These are phyloP conservation scores for Tremellales sp. DNA, from an alignment of 1,284 basidiomycete genomes.

Conservation along the genomic window DNA sequence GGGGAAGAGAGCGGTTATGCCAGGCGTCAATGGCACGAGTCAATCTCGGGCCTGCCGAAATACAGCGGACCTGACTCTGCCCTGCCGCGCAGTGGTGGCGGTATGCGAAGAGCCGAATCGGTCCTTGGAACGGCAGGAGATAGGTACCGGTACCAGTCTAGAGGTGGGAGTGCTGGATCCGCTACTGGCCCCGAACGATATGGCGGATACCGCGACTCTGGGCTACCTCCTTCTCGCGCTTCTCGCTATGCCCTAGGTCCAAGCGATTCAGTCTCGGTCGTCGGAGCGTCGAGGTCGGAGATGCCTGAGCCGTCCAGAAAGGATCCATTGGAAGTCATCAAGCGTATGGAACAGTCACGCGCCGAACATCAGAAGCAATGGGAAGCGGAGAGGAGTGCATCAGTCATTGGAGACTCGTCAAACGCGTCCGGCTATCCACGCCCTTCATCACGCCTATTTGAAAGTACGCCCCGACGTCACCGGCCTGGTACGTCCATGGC, in stretches of 20 bases:
- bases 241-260: slow-evolving; percentile 26
- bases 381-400: slow-evolving; percentile 29
- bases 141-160: slow-evolving; percentile 5
- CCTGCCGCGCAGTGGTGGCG: too few species aligned
- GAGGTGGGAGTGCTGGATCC: slow-evolving; percentile 6
- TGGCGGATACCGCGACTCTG: slow-evolving; percentile 2
- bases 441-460: slow-evolving; percentile 2
- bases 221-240: background rate
- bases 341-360: slow-evolving; percentile 32
- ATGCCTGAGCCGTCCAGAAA: slow-evolving; percentile 15
- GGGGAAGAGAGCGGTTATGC: too few species aligned
- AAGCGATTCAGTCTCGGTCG: slow-evolving; percentile 37
- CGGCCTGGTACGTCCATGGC: slow-evolving; percentile 36
- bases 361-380: slow-evolving; percentile 30
- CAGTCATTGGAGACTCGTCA: slow-evolving; percentile 15
- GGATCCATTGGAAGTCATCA: slow-evolving; percentile 39
- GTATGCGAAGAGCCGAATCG: slow-evolving; percentile 10
- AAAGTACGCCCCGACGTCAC: slow-evolving; percentile 14
- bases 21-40: slow-evolving; percentile 26
- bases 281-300: slow-evolving; percentile 17
- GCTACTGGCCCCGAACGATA: slow-evolving; percentile 9
- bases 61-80: too few species aligned
- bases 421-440: slow-evolving; percentile 6
- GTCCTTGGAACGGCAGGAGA: slow-evolving; percentile 13
- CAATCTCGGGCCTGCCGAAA: slow-evolving; percentile 23